Conservation (phyloP, 2,329 filamentous ascomycete genomes). For the Torrubiellomyces zombiae region DNA sequence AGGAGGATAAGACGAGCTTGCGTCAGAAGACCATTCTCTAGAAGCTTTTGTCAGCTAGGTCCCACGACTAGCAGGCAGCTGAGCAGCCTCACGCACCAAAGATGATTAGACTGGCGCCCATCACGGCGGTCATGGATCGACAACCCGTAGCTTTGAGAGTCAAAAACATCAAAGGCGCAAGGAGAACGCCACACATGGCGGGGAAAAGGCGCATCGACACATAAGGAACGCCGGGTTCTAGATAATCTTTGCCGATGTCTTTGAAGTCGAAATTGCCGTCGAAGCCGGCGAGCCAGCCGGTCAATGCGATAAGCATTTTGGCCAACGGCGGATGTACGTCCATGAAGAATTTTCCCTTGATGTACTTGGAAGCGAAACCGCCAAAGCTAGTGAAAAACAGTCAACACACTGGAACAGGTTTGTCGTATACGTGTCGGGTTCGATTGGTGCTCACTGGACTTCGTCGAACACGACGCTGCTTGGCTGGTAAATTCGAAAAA, state of each 20-base stretch:
- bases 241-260: constrained; percentile 96
- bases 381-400: constrained; percentile 52
- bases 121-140: constrained; percentile 64
- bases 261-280: constrained; percentile 97
- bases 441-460: constrained; percentile 74
- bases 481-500: constrained; percentile 94
- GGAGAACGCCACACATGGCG: constrained; percentile 71
- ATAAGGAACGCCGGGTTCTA: constrained; percentile 88
- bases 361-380: constrained; percentile 96
- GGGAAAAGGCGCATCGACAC: constrained; percentile 94
- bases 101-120: constrained; percentile 75
- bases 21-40: constrained; percentile 89
- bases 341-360: constrained; percentile 99
- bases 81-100: constrained; percentile 67
- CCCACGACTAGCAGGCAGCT: constrained; percentile 1
- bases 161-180: constrained; percentile 86
- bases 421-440: constrained; percentile 1
- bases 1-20: constrained; percentile 92
- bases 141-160: constrained; percentile 85
- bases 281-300: constrained; percentile 89
- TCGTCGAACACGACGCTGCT: constrained; percentile 97
- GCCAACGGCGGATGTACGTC: constrained; percentile 97
- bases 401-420: constrained; percentile 8
- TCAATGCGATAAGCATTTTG: constrained; percentile 89
- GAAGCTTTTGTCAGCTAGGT: constrained; percentile 11